Conservation (phyloP, 2,329 filamentous ascomycete species). For the Seiridium cupressi region DNA sequence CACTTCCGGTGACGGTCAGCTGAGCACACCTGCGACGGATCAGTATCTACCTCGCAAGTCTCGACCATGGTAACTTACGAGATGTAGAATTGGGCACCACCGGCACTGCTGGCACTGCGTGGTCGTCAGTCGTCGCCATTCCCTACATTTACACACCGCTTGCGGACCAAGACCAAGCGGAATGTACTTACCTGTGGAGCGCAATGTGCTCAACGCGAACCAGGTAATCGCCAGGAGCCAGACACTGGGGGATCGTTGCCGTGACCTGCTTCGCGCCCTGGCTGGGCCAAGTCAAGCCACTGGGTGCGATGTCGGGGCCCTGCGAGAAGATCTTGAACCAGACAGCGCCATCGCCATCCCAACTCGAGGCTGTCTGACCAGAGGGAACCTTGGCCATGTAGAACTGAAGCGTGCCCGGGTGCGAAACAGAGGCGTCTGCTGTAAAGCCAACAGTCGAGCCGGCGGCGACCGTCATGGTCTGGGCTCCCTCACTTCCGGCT, state of each 20-base stretch:
- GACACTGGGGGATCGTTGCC: conserved; percentile 40
- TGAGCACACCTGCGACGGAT: conserved; percentile 22
- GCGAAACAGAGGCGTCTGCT: conserved; percentile 38
- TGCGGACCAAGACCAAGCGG: not conserved
- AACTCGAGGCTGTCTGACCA: conserved; percentile 34
- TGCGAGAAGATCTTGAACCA: conserved; percentile 46
- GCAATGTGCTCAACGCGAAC: conserved; percentile 48
- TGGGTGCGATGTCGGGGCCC: conserved; percentile 31
- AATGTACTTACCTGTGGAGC: conserved; percentile 29
- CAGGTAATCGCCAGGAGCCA: conserved; percentile 48
- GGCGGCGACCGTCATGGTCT: conserved; percentile 41
- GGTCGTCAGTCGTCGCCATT: not conserved
- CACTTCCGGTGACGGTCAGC: conserved; percentile 40
- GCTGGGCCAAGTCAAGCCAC: conserved; percentile 38
- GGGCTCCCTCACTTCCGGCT: conserved; percentile 29
- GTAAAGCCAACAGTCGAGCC: conserved; percentile 43
- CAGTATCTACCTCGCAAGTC: not conserved
- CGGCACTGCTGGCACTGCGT: conserved; percentile 30
- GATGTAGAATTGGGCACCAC: conserved; percentile 46
- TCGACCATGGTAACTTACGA: conserved; percentile 19
- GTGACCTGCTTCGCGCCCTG: conserved; percentile 34
- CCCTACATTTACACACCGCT: not conserved
- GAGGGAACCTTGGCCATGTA: conserved; percentile 38
- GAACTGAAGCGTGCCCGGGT: conserved; percentile 38
- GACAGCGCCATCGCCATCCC: conserved; percentile 33